Percentiles rank a stretch among this genome's conserved stretches.
These are phyloP conservation scores for Hypoxylon fragiforme DNA, from an alignment of 495 filamentous ascomycete genomes.

Conservation along the genomic window DNA sequence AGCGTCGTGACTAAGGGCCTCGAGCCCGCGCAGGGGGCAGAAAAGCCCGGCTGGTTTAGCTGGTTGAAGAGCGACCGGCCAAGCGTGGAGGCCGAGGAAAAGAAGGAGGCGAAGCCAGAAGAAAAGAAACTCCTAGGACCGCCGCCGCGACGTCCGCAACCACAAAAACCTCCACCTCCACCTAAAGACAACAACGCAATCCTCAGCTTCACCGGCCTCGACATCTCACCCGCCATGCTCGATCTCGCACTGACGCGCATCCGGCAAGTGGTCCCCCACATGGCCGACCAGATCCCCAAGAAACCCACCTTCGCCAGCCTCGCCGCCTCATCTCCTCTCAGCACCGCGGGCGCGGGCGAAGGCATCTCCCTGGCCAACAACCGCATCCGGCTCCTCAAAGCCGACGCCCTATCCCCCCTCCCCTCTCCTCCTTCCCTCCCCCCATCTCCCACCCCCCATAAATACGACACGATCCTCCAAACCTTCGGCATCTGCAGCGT, in stretches of 20 bases:
- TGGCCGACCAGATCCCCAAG: conserved; percentile 37
- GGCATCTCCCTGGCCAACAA: conserved; percentile 40
- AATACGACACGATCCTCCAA: conserved; percentile 87
- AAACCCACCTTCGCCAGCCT: conserved; percentile 33
- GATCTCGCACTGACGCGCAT: conserved; percentile 45
- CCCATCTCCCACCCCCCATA: conserved; percentile 27
- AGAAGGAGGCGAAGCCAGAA: conserved; percentile 13
- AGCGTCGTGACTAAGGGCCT: conserved; percentile 34
- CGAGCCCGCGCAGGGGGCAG: conserved; percentile 12
- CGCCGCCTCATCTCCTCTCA: conserved; percentile 13
- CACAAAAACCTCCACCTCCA: neutral
- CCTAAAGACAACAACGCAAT: conserved; percentile 24
- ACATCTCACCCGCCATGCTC: conserved; percentile 50
- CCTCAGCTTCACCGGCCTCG: conserved; percentile 50
- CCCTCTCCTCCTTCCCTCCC: conserved; percentile 20
- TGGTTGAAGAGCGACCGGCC: conserved; percentile 5
- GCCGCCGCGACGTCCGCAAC: conserved; percentile 1
- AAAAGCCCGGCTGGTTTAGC: conserved; percentile 21
- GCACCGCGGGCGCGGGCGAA: conserved; percentile 17
- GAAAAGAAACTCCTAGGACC: neutral
- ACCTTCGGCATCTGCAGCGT: conserved; percentile 94
- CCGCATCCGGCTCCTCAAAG: conserved; percentile 43
- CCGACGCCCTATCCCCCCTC: conserved; percentile 44
- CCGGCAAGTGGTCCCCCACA: conserved; percentile 36
- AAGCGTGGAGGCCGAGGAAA: conserved; percentile 1